Base-by-base conservation (phyloP, 2,329 filamentous ascomycete genomes). In the Penicillium expansum region DNA sequence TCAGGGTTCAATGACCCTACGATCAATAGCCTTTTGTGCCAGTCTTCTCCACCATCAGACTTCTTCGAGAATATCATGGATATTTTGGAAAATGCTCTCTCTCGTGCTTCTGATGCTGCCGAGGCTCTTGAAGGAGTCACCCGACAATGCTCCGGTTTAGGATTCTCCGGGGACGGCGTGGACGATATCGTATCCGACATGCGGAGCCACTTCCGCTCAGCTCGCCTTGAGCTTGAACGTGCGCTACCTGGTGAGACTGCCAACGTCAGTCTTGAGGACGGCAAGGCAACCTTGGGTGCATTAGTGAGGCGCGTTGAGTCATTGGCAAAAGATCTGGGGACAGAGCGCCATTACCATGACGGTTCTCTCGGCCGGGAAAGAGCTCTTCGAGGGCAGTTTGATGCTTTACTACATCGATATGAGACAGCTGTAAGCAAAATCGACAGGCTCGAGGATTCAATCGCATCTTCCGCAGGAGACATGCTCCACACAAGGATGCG, bases 401-500 rank as follows among this genome's bases (percentile, higher is more conserved):
- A 80, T 47, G 68, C 69, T 41, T 65, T 76, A n/a, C 60, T 79
- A 20, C 54, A 68, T 33, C 70, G 74, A 20, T 70, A 74, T 32
- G 74, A 78, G 49, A 67, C 69, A 18, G 71, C 73, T 6, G 69
- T 67, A 29, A 69, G 67, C 27, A 74, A 74, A 50, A 71, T 76
- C 42, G 62, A 63, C 13, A 69, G 69, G 11, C 64, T 79, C 6
- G 76, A 79, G 59, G 67, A 72, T 11, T 67, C 69, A 0, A 70
- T 75, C 33, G 71, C 76, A 35, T 70, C 71, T n/a, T 75, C 76
- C n/a, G 73, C 76, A 5, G 69, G 75, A 22, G 76, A 80, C 52
- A 76, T 79, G 70, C 67, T 79, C 5, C 72, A 77, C 43, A 70
- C 73, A n/a, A 68, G 77, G 42, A 76, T 78, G 67, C 68, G 71